Percentiles rank a stretch among this genome's conserved stretches.
These are phyloP conservation scores for Parachaetomium inaequale DNA, from an alignment of 495 filamentous ascomycete genomes.

Conservation along the genomic window DNA sequence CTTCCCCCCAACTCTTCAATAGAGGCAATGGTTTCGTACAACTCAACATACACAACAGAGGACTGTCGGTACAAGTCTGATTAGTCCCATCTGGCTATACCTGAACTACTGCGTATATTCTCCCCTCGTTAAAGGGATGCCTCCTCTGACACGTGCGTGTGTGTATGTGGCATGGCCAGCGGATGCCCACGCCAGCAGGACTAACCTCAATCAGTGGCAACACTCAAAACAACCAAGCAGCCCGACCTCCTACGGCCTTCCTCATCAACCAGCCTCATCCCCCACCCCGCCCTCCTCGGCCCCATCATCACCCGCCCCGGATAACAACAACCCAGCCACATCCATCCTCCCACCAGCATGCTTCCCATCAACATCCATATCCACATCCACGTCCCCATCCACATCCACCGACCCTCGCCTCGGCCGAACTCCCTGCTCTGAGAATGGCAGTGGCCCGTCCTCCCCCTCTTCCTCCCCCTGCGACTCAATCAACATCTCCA, in stretches of 20 bases:
- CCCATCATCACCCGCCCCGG: not conserved
- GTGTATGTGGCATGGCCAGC: too few relatives aligned
- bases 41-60: too few relatives aligned
- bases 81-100: too few relatives aligned
- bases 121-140: too few relatives aligned
- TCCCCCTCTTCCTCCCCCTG: conserved; percentile 20
- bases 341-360: not conserved
- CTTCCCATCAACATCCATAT: not conserved
- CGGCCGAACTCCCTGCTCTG: not conserved
- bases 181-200: too few relatives aligned
- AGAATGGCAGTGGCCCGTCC: conserved; percentile 23
- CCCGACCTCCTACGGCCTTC: not conserved
- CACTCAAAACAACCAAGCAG: not conserved
- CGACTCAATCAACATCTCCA: conserved; percentile 53
- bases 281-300: not conserved
- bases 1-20: too few relatives aligned
- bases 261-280: not conserved
- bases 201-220: too few relatives aligned
- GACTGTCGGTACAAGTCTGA: too few relatives aligned
- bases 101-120: too few relatives aligned
- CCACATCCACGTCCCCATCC: not conserved
- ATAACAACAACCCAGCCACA: not conserved
- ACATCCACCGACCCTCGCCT: conserved; percentile 9
- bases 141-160: too few relatives aligned
- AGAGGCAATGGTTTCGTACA: too few relatives aligned